phyloP scores from a whole-genome alignment of 257 asterid species.

The Ophiorrhiza pumila region DNA sequence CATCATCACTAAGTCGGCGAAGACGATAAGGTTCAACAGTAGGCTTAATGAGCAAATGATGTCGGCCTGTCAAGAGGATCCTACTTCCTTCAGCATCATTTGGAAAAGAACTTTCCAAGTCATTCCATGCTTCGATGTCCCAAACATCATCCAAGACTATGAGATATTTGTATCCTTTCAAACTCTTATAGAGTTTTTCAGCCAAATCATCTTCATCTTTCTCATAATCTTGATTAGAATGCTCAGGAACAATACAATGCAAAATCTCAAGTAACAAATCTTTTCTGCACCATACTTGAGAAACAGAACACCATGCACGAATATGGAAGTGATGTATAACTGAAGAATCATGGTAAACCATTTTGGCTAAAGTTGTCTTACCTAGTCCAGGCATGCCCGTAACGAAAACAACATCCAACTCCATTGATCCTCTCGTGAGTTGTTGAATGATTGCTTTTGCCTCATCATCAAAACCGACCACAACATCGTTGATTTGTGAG shows the following conservation, averaged over 20 bases:
- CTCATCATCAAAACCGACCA: constrained; percentile 2
- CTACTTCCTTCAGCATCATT: not conserved
- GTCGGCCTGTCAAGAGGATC: constrained; percentile 10
- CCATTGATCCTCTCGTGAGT: not conserved
- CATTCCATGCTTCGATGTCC: not conserved
- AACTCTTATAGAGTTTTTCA: not conserved
- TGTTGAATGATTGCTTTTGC: not conserved
- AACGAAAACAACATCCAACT: not conserved
- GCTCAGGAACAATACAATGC: not conserved
- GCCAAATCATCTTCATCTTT: not conserved
- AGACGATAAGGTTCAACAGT: no score
- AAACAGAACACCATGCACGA: constrained; percentile 4
- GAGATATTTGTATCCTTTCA: not conserved
- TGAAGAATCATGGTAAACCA: not conserved
- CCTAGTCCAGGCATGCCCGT: constrained; percentile 11
- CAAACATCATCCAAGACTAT: constrained; percentile 16
- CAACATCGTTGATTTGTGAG: not conserved
- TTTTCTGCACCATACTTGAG: not conserved
- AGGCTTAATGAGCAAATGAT: no score
- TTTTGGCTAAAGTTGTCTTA: constrained; percentile 8
- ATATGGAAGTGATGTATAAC: not conserved
- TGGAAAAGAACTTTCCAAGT: not conserved
- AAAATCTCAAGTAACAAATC: constrained; percentile 1
- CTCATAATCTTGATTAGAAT: not conserved
- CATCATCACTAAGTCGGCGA: not conserved